Evolutionary conservation across 176 grass and related monocot species (phyloP).

Genomic region (Paspalum vaginatum): DNA sequence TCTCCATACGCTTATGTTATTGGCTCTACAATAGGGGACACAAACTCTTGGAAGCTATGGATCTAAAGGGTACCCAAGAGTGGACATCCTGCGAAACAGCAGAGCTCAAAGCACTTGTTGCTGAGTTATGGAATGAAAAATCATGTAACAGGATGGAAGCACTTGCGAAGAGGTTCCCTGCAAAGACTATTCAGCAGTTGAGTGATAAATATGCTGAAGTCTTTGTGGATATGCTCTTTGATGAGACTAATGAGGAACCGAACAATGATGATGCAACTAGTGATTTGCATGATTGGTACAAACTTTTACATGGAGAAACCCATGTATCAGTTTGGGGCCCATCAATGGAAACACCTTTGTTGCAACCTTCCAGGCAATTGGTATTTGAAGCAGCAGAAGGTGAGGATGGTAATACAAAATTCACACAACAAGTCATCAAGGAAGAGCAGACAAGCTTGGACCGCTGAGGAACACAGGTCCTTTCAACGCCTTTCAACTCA

Average conservation of each 20-base stretch:
- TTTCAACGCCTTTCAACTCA: neutral
- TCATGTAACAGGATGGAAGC: slow-evolving; percentile 1
- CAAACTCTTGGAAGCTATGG: slow-evolving; percentile 12
- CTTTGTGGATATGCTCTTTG: slow-evolving; percentile 16
- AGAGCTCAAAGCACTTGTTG: slow-evolving; percentile 40
- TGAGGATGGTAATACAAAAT: neutral
- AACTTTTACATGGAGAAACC: neutral
- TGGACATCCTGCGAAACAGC: slow-evolving; percentile 41
- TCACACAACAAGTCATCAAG: neutral
- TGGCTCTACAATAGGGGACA: neutral
- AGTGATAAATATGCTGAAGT: slow-evolving; percentile 30
- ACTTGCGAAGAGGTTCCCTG: slow-evolving; percentile 19
- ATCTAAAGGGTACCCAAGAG: slow-evolving; percentile 11
- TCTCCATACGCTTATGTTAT: neutral
- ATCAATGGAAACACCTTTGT: neutral
- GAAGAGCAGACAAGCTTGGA: slow-evolving; percentile 43
- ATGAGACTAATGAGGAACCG: neutral
- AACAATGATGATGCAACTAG: neutral
- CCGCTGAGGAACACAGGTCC: slow-evolving; percentile 50
- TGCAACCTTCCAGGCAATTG: slow-evolving; percentile 6
- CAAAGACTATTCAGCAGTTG: slow-evolving; percentile 41
- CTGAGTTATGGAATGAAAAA: slow-evolving; percentile 2
- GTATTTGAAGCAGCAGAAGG: neutral
- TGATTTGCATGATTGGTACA: neutral
- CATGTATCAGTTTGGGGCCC: neutral